Evolutionary conservation across 2,329 filamentous ascomycete genomes (phyloP).

Genomic region (Trichoderma koningii): DNA sequence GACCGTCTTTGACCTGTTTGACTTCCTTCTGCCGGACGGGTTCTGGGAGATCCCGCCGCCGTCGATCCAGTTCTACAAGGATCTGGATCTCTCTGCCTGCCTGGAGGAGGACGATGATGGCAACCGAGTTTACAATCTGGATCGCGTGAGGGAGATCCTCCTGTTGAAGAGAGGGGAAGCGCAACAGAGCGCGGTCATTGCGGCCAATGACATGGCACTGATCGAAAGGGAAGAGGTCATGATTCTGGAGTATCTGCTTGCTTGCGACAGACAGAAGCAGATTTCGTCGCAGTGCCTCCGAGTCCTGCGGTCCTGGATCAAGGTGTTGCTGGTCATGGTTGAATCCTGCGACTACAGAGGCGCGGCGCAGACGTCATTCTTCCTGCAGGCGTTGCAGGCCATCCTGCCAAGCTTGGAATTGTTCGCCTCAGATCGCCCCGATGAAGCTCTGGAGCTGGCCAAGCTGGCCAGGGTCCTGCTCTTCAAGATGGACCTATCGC

Average conservation of each 20-base stretch:
- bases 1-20: conserved; percentile 88
- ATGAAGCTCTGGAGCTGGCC: conserved; percentile 74
- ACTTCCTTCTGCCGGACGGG: conserved; percentile 68
- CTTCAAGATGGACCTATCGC: conserved; percentile 66
- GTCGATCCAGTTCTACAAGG: conserved; percentile 60
- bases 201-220: conserved; percentile 50
- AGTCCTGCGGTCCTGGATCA: conserved; percentile 80
- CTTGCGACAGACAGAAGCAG: conserved; percentile 64
- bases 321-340: conserved; percentile 79
- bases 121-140: conserved; percentile 65
- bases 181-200: conserved; percentile 50
- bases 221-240: conserved; percentile 61
- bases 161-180: conserved; percentile 67
- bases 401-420: conserved; percentile 85
- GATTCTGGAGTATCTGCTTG: conserved; percentile 63
- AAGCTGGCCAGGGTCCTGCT: conserved; percentile 73
- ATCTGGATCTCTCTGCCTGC: conserved; percentile 68
- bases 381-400: conserved; percentile 82
- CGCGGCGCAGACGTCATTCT: conserved; percentile 71
- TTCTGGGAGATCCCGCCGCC: conserved; percentile 56
- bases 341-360: conserved; percentile 79
- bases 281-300: conserved; percentile 61
- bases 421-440: conserved; percentile 67
- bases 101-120: conserved; percentile 60
- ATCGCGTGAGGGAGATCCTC: conserved; percentile 73